These are phyloP conservation scores for Talaromyces nanjingensis DNA, from an alignment of 495 filamentous ascomycete genomes.

Conservation along the genomic window DNA sequence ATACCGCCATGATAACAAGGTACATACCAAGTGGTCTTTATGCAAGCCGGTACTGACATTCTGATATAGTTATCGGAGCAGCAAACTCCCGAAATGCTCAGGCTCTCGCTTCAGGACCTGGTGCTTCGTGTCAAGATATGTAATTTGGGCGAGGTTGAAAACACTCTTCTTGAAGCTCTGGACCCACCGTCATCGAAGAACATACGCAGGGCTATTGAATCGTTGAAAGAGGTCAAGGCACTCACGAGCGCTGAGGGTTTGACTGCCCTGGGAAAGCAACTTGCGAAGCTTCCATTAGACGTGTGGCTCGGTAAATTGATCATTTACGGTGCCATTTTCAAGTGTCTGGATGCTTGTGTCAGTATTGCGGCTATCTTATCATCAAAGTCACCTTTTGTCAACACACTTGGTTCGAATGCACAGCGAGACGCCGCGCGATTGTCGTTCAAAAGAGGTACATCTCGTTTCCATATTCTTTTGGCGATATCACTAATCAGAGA, in stretches of 20 bases:
- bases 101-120: constrained; percentile 87
- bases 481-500: neutral
- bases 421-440: constrained; percentile 72
- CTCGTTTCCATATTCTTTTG: constrained; percentile 11
- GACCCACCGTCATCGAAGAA: constrained; percentile 88
- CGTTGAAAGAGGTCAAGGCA: constrained; percentile 86
- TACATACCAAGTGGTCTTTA: constrained; percentile 14
- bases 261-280: constrained; percentile 76
- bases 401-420: constrained; percentile 70
- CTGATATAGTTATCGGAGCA: constrained; percentile 64
- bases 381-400: constrained; percentile 88
- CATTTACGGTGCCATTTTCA: constrained; percentile 74
- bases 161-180: constrained; percentile 80
- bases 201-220: constrained; percentile 84
- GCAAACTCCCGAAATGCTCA: constrained; percentile 92
- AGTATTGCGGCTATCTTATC: constrained; percentile 90
- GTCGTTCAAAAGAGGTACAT: constrained; percentile 60
- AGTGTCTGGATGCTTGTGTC: constrained; percentile 80
- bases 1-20: constrained; percentile 64
- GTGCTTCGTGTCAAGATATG: constrained; percentile 96
- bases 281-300: constrained; percentile 84
- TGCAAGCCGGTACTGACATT: neutral
- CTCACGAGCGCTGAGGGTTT: constrained; percentile 74
- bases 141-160: constrained; percentile 84
- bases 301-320: constrained; percentile 93